Conservation (phyloP, 192 early-diverging fungal genomes). For the Linnemannia schmuckeri region DNA sequence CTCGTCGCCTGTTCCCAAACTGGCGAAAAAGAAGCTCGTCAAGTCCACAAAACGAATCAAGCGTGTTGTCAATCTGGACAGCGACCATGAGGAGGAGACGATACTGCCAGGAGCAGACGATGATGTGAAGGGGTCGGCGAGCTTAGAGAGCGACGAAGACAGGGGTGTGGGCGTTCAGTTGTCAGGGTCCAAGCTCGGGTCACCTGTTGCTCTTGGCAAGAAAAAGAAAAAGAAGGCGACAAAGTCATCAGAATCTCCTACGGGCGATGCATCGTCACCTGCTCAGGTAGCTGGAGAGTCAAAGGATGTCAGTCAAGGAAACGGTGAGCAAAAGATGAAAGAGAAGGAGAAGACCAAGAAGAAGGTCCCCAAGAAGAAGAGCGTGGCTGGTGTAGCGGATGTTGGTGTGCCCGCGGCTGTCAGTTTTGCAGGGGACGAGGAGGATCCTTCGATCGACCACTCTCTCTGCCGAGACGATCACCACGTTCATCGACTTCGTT, state of each 20-base stretch:
- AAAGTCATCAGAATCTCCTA: not conserved
- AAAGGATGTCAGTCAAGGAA: conserved; percentile 9
- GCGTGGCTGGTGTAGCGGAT: not conserved
- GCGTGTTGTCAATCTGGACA: conserved; percentile 43
- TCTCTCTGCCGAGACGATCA: conserved; percentile 28
- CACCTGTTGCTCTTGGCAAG: conserved; percentile 6
- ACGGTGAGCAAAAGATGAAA: conserved; percentile 17
- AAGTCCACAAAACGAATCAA: conserved; percentile 42
- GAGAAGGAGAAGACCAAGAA: conserved; percentile 18
- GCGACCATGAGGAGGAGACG: conserved; percentile 25
- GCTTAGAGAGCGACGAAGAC: conserved; percentile 16
- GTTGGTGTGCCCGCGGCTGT: not conserved
- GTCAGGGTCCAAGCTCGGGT: conserved; percentile 1
- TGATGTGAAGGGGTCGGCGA: conserved; percentile 1
- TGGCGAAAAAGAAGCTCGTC: conserved; percentile 47
- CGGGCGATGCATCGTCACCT: not conserved
- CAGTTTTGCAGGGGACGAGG: conserved; percentile 28
- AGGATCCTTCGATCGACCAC: conserved; percentile 19
- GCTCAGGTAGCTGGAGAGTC: not conserved
- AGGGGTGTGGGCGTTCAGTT: conserved; percentile 10
- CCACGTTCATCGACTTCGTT: conserved; percentile 45
- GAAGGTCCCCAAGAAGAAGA: conserved; percentile 18
- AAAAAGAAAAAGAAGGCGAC: conserved; percentile 46
- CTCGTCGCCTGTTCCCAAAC: conserved; percentile 23
- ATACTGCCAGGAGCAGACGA: not conserved